These are phyloP conservation scores for Linnemannia exigua DNA, from an alignment of 192 early-diverging fungal genomes.

Conservation along the genomic window DNA sequence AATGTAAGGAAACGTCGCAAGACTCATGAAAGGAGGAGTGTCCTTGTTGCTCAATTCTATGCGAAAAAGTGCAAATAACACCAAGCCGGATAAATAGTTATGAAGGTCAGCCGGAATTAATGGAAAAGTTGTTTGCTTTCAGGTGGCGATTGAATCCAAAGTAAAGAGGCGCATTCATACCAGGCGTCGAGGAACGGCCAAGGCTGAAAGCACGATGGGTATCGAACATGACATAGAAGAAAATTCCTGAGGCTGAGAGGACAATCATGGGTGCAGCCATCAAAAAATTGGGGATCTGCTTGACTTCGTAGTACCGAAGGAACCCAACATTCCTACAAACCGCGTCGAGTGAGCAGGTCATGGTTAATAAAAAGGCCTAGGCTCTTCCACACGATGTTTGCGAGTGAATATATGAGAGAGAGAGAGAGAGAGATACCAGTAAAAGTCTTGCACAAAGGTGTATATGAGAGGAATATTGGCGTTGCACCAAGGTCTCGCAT, in stretches of 20 bases:
- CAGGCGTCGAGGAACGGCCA: conserved; percentile 53
- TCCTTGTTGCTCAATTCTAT: neutral
- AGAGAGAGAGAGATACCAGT: conserved; percentile 71
- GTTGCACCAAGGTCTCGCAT: conserved; percentile 78
- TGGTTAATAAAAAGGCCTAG: neutral
- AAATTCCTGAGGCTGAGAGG: conserved; percentile 74
- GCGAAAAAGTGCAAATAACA: neutral
- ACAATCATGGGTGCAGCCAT: conserved; percentile 84
- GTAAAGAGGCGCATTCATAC: neutral
- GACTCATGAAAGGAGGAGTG: conserved; percentile 35
- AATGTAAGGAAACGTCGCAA: conserved; percentile 62
- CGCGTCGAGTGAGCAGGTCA: neutral
- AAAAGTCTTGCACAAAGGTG: conserved; percentile 85
- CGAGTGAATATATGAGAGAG: neutral
- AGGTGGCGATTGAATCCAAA: neutral
- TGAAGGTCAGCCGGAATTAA: neutral
- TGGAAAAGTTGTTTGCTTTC: neutral
- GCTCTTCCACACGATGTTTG: too few species aligned
- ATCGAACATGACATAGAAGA: conserved; percentile 67
- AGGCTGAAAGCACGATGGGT: conserved; percentile 67
- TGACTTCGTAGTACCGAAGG: conserved; percentile 82
- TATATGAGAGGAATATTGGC: conserved; percentile 75
- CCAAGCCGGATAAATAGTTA: conserved; percentile 3
- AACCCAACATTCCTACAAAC: conserved; percentile 85
- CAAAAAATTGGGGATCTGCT: conserved; percentile 93